Base-by-base conservation (phyloP, 2,329 filamentous ascomycete species). In the Thermothelomyces thermophilus region DNA sequence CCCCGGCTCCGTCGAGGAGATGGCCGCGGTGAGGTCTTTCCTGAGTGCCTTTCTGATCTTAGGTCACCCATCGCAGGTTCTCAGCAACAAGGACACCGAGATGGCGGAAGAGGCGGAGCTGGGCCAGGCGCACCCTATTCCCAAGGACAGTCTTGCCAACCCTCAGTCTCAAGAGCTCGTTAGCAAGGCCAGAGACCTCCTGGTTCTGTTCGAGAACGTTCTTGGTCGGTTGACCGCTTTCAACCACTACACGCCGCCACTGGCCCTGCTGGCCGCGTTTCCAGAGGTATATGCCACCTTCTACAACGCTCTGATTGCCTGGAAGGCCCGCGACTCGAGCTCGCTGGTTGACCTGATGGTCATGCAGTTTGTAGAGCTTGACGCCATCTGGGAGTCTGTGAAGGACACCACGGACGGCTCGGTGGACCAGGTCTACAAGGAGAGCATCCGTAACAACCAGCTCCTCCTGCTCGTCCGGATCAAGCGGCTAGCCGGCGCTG, bases 341-440 rank as follows among this genome's bases (percentile, higher is more conserved):
- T 83, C 86, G 0, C 72, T 93, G 4, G 81, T 91, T 46, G 85
- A 90, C 60, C 84, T 88, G 48, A 90, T 93, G 87, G 75, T 91
- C n/a, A 77, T 87, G 61, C 86, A 89, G 56, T 90, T 91, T 65
- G 86, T 90, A 16, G 87, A 90, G 63, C 76, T 93, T 2, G 87
- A 93, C 61, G 84, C 84, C 31, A 91, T 91, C 41, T 86, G 86
- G 74, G 85, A 90, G 63, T 87, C 84, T 2, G 86, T 93, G 63
- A 90, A 89, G 64, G 83, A 89, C 59, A 83, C 83, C 46, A 86
- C 82, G 0, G 82, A 87, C 41, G 82, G 84, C 34, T 80, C 82
- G 14, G 86, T 89, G 2, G 80, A 85, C 1, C 80, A 80, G 16
- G 80, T 89, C n/a, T 91, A 90, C 62, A 80, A 82, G 31, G 78